These are phyloP conservation scores for Irineochytrium annulatum DNA, from an alignment of 192 early-diverging fungal species.

Conservation along the genomic window DNA sequence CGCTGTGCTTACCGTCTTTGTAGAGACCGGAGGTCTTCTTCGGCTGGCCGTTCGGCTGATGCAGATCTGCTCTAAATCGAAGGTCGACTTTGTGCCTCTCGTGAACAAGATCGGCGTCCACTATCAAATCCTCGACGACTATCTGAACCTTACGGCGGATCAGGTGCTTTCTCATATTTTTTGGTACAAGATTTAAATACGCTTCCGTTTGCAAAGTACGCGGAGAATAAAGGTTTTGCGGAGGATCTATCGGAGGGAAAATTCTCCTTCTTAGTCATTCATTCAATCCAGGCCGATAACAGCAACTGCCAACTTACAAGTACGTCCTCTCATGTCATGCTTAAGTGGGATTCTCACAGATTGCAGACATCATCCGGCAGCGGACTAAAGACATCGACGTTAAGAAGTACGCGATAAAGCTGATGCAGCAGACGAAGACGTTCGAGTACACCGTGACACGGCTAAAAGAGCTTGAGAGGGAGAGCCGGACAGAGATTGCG, in stretches of 20 bases:
- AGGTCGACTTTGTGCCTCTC: conserved; percentile 71
- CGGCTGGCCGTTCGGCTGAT: conserved; percentile 91
- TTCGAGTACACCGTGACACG: conserved; percentile 76
- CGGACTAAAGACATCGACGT: conserved; percentile 74
- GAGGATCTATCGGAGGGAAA: conserved; percentile 99
- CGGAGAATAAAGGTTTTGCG: conserved; percentile 94
- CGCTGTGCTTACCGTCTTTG: too few species aligned
- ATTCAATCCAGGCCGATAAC: conserved; percentile 67
- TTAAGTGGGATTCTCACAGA: not conserved
- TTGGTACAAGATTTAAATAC: conserved; percentile 11
- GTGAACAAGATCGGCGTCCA: conserved; percentile 89
- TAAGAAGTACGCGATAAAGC: conserved; percentile 79
- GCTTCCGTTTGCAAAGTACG: conserved; percentile 54
- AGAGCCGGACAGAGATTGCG: conserved; percentile 59
- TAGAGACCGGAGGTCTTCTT: conserved; percentile 96
- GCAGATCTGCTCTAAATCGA: conserved; percentile 50
- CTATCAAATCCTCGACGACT: conserved; percentile 98
- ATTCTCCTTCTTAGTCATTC: conserved; percentile 93
- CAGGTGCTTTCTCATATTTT: conserved; percentile 43
- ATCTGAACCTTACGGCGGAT: conserved; percentile 84
- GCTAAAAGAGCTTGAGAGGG: conserved; percentile 59
- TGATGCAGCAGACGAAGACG: conserved; percentile 72
- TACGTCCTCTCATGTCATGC: conserved; percentile 31
- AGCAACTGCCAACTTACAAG: conserved; percentile 68
- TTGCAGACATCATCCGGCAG: conserved; percentile 72